These are phyloP conservation scores for Penicillium psychrosexuale DNA, from an alignment of 2,329 filamentous ascomycete species.

Conservation along the genomic window DNA sequence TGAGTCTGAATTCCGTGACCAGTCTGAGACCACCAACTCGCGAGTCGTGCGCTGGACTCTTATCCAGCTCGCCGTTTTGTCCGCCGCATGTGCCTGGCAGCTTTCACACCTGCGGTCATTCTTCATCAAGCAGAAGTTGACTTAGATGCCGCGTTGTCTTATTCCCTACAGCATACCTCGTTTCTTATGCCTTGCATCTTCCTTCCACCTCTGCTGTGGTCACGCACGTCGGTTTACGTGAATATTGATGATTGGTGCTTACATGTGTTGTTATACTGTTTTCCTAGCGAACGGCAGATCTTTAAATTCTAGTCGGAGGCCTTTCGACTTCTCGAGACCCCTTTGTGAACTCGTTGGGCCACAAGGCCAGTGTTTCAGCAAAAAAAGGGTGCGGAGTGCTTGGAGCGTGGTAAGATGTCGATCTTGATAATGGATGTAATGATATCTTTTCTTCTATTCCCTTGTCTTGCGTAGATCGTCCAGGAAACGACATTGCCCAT, in stretches of 20 bases:
- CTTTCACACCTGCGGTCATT: slow-evolving; percentile 91
- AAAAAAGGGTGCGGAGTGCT: slow-evolving; percentile 14
- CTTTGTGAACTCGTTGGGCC: neutral
- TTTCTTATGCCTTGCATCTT: slow-evolving; percentile 21
- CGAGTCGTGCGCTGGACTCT: slow-evolving; percentile 92
- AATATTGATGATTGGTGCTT: slow-evolving; percentile 14
- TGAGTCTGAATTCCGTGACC: slow-evolving; percentile 96
- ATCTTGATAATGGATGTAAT: slow-evolving; percentile 33
- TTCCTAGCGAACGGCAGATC: neutral
- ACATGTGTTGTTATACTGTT: slow-evolving; percentile 4
- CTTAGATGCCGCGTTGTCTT: slow-evolving; percentile 50
- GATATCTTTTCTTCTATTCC: slow-evolving; percentile 18
- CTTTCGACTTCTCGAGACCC: neutral
- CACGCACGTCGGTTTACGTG: slow-evolving; percentile 12
- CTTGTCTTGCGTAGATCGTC: neutral
- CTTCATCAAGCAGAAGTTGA: slow-evolving; percentile 99
- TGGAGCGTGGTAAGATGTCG: slow-evolving; percentile 20
- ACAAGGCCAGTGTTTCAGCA: slow-evolving; percentile 3
- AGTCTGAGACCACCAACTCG: slow-evolving; percentile 88
- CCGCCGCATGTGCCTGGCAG: slow-evolving; percentile 92
- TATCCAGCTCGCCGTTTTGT: slow-evolving; percentile 81
- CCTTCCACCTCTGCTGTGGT: slow-evolving; percentile 13
- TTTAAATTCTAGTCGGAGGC: neutral
- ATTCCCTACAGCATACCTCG: slow-evolving; percentile 6
- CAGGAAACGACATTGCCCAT: neutral